Base-by-base conservation (phyloP, 257 asterid genomes). In the Gynochthodes officinalis region DNA sequence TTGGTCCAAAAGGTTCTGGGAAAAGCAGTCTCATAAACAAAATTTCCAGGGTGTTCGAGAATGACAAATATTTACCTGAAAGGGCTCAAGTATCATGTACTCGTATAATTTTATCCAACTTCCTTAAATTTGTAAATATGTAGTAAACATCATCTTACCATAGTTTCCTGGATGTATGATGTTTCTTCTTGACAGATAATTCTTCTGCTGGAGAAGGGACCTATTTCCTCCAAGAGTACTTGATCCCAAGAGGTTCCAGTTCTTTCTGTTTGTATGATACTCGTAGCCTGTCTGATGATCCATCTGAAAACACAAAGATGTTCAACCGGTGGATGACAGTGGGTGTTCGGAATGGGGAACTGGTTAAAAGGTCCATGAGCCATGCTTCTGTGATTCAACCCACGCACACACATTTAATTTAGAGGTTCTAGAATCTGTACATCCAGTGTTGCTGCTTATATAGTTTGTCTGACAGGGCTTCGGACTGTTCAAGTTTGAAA, bases 1-100 rank as follows among this genome's bases (percentile, higher is more conserved):
- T 88, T 42, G 98, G 98, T 71, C 96, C 90, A 32, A 81, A 73
- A 74, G 92, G 90, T 76, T 89, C 97, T 32, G 96, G 98, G 32
- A 93, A 93, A 83, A 93, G 97, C 83, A 88, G 88, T 70, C 96
- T 90, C n/a, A 78, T 93, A 30, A 93, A 90, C 88, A 91, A 81
- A 69, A 83, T 90, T 27, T 93, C 93, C 35, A 73, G 70, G 60
- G 82, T 81, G 40, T 77, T 90, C 16, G 96, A 86, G 68, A 76
- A 78, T 39, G 76, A 83, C 33, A 33, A 65, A 8, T 84, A 80
- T 73, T 69, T 67, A 72, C 80, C 98, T 32, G 83, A 78, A 70
- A 87, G 96, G 76, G 97, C 98, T 12, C 96, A 88, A 86, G 92
- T 86, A 48, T 89, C 95, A 32, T 73, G 98, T 87, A 85, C 9